Evolutionary conservation across 2,329 filamentous ascomycete species (phyloP).

Genomic region (Fusarium oligoseptatum): DNA sequence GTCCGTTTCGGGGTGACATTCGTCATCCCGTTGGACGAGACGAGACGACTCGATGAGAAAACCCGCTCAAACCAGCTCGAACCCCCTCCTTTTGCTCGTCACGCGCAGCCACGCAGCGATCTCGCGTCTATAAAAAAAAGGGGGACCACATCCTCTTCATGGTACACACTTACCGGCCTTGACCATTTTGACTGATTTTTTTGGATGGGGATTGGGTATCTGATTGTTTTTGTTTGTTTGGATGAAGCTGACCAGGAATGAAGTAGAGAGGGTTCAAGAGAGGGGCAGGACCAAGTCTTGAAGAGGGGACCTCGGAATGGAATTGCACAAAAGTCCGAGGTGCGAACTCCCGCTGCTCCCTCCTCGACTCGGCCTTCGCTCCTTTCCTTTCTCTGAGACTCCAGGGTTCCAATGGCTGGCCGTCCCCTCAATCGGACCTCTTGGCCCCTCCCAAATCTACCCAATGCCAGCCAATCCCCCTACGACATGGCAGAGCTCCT

Average conservation of each 20-base stretch:
- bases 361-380: constrained; percentile 19
- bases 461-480: constrained; percentile 31
- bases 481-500: constrained; percentile 19
- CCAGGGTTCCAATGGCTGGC: background rate
- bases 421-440: background rate
- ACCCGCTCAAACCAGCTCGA: constrained; percentile 73
- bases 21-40: constrained; percentile 42
- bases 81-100: constrained; percentile 32
- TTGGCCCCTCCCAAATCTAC: background rate
- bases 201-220: constrained; percentile 25
- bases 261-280: constrained; percentile 42
- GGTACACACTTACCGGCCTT: constrained; percentile 82
- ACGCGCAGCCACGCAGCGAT: constrained; percentile 16
- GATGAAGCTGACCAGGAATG: constrained; percentile 36
- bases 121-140: constrained; percentile 45
- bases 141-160: constrained; percentile 35
- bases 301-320: constrained; percentile 5
- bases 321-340: constrained; percentile 39
- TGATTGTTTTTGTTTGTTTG: constrained; percentile 14
- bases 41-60: constrained; percentile 49
- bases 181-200: constrained; percentile 86
- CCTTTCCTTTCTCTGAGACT: background rate
- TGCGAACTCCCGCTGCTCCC: constrained; percentile 18
- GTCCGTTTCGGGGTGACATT: constrained; percentile 30
- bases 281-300: constrained; percentile 11